Base-by-base conservation (phyloP, 768 basidiomycete genomes). In the Kwoniella pini region DNA sequence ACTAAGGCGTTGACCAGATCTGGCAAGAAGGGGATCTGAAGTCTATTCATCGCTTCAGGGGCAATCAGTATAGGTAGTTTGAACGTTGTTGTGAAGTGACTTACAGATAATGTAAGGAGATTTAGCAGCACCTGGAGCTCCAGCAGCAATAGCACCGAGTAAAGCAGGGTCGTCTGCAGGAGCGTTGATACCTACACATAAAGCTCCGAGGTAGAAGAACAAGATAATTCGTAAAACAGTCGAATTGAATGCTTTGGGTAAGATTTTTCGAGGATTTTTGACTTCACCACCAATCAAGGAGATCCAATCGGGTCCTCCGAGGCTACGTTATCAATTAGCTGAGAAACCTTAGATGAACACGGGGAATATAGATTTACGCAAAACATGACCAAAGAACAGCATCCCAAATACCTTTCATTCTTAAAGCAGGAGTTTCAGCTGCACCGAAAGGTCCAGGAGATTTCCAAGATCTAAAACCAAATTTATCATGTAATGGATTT, bases 401-500 rank as follows among this genome's bases (percentile, higher is more conserved):
- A 28, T 56, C 49, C 43, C 54, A 66, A 50, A 66, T 57, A 36
- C 57, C 62, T 26, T 64, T 38, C 22, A 58, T 50, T n/a, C 49
- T 45, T 4, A 43, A 19, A 4, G 50, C 28, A 2, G 50, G 42
- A 2, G 56, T 48, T 15, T 36, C 33, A 12, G 26, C 43, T 12
- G 33, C 45, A 36, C 53, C 62, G 38, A 64, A 49, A 27, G 51
- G 62, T 17, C 65, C 65, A 24, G 65, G 65, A 36, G 55, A 27
- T 33, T 61, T 60, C 66, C 66, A 68, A 51, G 43, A 60, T 44
- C 62, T n/a, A 30, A 64, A 64, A 12, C 62, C 62, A 69, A 84
- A 85, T 3, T 66, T 80, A 57, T 86, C 84, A 45, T 80, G 82
- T 30, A 80, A 63, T 1, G 84, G 85, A 68, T 85, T 85, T 4